A percentile compares a stretch with the other conserved stretches of the same genome.
These are phyloP conservation scores for Amphibolis antarctica DNA, from an alignment of 106 monocot species.

Conservation along the genomic window DNA sequence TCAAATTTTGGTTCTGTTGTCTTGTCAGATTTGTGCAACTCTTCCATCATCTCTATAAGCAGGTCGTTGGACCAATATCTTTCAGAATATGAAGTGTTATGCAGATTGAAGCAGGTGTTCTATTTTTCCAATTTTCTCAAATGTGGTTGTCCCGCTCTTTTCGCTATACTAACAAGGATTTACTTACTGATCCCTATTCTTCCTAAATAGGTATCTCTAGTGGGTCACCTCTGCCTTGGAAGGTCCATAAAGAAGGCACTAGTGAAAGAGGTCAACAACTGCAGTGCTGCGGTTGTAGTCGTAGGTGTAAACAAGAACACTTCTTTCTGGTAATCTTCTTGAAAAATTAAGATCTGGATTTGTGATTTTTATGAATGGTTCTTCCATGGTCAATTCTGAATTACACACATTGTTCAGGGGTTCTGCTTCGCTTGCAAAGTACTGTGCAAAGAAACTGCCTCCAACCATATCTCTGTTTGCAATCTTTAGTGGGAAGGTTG, in stretches of 20 bases:
- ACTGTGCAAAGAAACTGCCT: conserved; percentile 70
- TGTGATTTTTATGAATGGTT: neutral
- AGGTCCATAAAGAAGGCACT: conserved; percentile 48
- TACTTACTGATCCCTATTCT: neutral
- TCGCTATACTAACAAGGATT: neutral
- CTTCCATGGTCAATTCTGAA: conserved; percentile 2
- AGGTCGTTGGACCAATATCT: conserved; percentile 41
- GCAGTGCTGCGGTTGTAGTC: conserved; percentile 41
- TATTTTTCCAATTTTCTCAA: no score
- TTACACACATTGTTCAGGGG: conserved; percentile 32
- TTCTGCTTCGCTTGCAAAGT: conserved; percentile 51
- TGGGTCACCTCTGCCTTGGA: conserved; percentile 48
- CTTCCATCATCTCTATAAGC: conserved; percentile 24
- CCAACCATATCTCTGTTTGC: conserved; percentile 37
- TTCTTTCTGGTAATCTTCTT: conserved; percentile 50
- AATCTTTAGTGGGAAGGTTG: conserved; percentile 47
- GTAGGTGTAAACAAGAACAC: conserved; percentile 47
- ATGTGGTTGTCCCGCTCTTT: neutral
- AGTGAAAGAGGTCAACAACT: conserved; percentile 60
- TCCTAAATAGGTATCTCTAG: conserved; percentile 44
- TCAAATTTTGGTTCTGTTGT: neutral
- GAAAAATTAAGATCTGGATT: neutral
- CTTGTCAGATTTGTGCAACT: conserved; percentile 23
- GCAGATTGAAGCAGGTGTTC: conserved; percentile 32
- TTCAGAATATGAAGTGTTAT: conserved; percentile 35